Base-by-base conservation (phyloP, 495 filamentous ascomycete species). In the Aspergillus affinis region DNA sequence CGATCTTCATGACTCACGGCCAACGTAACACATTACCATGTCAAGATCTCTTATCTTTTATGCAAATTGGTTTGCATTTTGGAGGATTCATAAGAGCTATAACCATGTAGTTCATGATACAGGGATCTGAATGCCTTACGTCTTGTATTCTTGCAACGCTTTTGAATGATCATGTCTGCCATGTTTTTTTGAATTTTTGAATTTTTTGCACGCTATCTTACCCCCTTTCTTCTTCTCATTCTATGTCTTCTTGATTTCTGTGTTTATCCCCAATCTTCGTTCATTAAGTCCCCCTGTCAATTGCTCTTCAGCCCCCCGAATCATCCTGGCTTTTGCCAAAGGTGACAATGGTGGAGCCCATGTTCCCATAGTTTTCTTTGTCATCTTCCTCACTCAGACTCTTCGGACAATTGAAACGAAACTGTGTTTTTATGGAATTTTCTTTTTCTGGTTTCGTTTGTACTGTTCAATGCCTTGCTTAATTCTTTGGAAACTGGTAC, bases 1-100 rank as follows among this genome's bases (percentile, higher is more conserved):
- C 70, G 77, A 80, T 72, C 59, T 67, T 74, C 63, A 78, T 71
- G 76, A 80, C 60, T 78, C 73, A 79, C 75, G 76, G 71, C 71
- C 69, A 64, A 50, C 59, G 58, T 65, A 65, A 71, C 65, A 70
- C 54, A 60, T 61, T 75, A 69, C 66, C 66, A 71, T 68, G 57
- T 62, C 70, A 68, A 69, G 62, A 64, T 59, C 61, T 65, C 51
- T 62, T 58, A 58, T 58, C 64, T 58, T 68, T 57, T 53, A 64
- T 68, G 65, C 65, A 67, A 65, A 19, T 50, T 30, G 27, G 60
- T 59, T 64, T 65, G 65, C 68, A 71, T 68, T 58, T 41, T 15
- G 36, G 36, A 41, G 36, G 36, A 41, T 41, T 41, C 36, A 15
- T 17, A 41, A 15, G 36, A 41, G 36, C 36, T 41, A 41, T 41